Percentiles rank a stretch among this genome's conserved stretches.
Conservation (phyloP, 441 rosid genomes). For the Syzygium malaccense region DNA sequence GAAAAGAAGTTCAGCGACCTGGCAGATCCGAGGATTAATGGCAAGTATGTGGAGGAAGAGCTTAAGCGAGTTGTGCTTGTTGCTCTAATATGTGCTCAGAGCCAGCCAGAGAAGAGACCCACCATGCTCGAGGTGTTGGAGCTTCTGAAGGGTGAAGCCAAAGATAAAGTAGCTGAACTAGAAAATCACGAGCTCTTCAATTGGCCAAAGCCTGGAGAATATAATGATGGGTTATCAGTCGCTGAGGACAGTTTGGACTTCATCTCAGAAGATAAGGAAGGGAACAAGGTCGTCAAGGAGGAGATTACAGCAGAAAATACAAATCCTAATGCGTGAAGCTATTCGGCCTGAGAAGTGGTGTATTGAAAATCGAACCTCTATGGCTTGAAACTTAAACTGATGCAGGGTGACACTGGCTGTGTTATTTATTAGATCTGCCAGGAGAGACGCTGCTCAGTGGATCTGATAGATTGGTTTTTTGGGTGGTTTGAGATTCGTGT, state of each 20-base stretch:
- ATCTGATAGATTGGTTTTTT: neutral
- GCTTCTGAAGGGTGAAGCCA: conserved; percentile 12
- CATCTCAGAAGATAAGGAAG: conserved; percentile 5
- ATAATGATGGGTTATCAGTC: neutral
- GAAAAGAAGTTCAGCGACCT: conserved; percentile 13
- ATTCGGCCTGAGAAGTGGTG: neutral
- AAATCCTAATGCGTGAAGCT: neutral
- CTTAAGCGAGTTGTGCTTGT: conserved; percentile 5
- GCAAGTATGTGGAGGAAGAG: conserved; percentile 9
- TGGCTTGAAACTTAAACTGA: neutral
- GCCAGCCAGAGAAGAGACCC: conserved; percentile 21
- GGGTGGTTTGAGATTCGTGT: neutral
- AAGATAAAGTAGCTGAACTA: conserved; percentile 2
- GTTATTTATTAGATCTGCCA: neutral
- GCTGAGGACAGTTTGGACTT: conserved; percentile 9
- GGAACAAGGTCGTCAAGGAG: conserved; percentile 2
- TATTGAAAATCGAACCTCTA: neutral
- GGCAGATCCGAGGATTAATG: conserved; percentile 14
- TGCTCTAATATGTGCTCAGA: conserved; percentile 11
- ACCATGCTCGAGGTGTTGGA: conserved; percentile 14
- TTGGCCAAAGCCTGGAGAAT: neutral
- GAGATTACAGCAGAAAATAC: conserved; percentile 8
- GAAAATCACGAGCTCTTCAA: conserved; percentile 10
- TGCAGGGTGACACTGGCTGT: neutral
- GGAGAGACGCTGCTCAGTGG: neutral